These are phyloP conservation scores for Rhynchosporium agropyri DNA, from an alignment of 2,329 filamentous ascomycete genomes.

Conservation along the genomic window DNA sequence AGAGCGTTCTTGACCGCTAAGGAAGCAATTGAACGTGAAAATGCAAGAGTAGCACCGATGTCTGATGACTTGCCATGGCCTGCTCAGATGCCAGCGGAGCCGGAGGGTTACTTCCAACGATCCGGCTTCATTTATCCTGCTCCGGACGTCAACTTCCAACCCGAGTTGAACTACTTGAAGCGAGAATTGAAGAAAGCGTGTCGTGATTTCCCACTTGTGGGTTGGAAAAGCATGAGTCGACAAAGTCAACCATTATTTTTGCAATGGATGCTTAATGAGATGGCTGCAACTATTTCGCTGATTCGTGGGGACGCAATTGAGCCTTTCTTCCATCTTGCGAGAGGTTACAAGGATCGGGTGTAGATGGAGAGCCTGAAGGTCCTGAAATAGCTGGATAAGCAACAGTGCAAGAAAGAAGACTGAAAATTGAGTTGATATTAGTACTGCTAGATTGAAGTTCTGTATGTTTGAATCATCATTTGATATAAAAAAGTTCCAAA, in stretches of 20 bases:
- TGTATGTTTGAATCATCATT: background rate
- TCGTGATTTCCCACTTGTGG: background rate
- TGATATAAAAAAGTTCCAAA: background rate
- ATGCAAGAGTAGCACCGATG: background rate
- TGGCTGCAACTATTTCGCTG: background rate
- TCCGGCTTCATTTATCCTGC: background rate
- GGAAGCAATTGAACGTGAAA: background rate
- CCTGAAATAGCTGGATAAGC: too few species aligned
- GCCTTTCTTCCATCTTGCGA: background rate
- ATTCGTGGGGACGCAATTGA: background rate
- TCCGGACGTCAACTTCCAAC: background rate
- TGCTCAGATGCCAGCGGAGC: background rate
- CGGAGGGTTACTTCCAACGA: background rate
- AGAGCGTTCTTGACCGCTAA: background rate
- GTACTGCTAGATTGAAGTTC: too few species aligned
- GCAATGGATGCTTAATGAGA: slow-evolving; percentile 10
- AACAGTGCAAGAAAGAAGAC: background rate
- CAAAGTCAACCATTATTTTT: slow-evolving; percentile 5
- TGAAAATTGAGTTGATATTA: background rate
- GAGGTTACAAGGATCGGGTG: background rate
- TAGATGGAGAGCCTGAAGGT: background rate
- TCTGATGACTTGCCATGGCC: background rate
- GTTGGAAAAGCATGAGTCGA: background rate
- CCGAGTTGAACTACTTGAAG: slow-evolving; percentile 1
- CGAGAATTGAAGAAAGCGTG: slow-evolving; percentile 10